Evolutionary conservation across 208 protist genomes (phyloP).

Genomic region (Trypanosoma lewisi): DNA sequence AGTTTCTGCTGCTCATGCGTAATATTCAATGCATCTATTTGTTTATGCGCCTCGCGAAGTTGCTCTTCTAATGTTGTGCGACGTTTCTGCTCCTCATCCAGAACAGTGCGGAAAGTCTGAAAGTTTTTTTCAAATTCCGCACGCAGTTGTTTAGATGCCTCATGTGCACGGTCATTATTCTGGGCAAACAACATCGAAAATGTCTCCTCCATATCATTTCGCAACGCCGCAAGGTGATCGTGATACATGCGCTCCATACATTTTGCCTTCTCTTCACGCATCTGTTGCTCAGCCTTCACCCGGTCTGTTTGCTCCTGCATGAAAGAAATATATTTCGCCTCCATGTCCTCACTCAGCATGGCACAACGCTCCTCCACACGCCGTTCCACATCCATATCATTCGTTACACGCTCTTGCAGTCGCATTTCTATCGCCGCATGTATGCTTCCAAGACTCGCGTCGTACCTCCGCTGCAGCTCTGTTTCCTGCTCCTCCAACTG

Average conservation of each 20-base stretch:
- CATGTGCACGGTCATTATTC: conserved; percentile 14
- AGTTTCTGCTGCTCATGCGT: conserved; percentile 45
- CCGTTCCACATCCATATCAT: conserved; percentile 27
- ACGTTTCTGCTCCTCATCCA: conserved; percentile 23
- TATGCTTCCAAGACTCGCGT: conserved; percentile 27
- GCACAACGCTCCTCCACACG: conserved; percentile 26
- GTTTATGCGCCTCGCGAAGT: conserved; percentile 26
- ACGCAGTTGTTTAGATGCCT: not conserved
- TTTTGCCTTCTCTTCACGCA: not conserved
- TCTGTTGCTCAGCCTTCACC: not conserved
- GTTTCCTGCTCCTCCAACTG: conserved; percentile 11
- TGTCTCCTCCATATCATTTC: conserved; percentile 17
- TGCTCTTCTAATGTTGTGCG: conserved; percentile 12
- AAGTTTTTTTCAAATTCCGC: conserved; percentile 14
- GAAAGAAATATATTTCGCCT: conserved; percentile 21
- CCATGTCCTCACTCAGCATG: conserved; percentile 22
- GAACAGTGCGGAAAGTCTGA: not conserved
- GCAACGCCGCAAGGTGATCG: conserved; percentile 26
- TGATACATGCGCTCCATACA: conserved; percentile 15
- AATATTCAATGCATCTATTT: conserved; percentile 32
- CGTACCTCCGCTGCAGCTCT: conserved; percentile 31
- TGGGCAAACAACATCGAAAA: conserved; percentile 20
- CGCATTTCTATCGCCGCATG: conserved; percentile 29
- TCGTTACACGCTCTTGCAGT: conserved; percentile 18
- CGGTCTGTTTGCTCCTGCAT: conserved; percentile 13